phyloP scores from a whole-genome alignment of 495 filamentous ascomycete species.

The Penicillium cataractarum region DNA sequence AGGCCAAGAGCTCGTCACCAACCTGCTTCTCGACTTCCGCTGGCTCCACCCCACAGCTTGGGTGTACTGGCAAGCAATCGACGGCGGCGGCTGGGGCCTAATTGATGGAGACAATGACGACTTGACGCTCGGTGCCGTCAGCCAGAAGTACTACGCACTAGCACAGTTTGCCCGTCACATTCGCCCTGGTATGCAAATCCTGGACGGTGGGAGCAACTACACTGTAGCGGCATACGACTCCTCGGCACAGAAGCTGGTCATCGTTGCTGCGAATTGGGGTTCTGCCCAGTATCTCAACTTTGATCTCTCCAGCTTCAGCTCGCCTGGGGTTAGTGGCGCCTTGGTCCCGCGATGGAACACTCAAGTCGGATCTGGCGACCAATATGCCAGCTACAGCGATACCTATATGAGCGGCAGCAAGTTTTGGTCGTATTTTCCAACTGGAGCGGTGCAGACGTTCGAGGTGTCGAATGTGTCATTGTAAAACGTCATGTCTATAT shows the following conservation, averaged over 20 bases:
- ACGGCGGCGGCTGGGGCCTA: slow-evolving; percentile 16
- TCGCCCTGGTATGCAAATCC: slow-evolving; percentile 18
- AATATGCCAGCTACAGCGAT: slow-evolving; percentile 8
- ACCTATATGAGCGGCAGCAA: slow-evolving; percentile 3
- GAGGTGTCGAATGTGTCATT: slow-evolving; percentile 11
- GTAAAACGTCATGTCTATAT: background rate
- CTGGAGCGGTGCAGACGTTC: slow-evolving; percentile 18
- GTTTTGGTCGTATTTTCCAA: slow-evolving; percentile 13
- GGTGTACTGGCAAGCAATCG: slow-evolving; percentile 21
- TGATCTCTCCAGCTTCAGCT: slow-evolving; percentile 16
- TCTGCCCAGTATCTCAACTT: slow-evolving; percentile 10
- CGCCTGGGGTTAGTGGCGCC: slow-evolving; percentile 12
- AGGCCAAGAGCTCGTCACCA: slow-evolving; percentile 3
- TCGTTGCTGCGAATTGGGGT: slow-evolving; percentile 23
- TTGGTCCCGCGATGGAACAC: slow-evolving; percentile 15
- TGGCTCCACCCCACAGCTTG: slow-evolving; percentile 16
- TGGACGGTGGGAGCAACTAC: slow-evolving; percentile 15
- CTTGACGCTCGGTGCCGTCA: slow-evolving; percentile 9
- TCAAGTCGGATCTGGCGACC: slow-evolving; percentile 8
- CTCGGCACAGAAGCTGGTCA: slow-evolving; percentile 12
- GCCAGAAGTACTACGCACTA: slow-evolving; percentile 17
- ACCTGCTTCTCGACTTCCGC: slow-evolving; percentile 15
- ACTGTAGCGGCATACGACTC: slow-evolving; percentile 13
- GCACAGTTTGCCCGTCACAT: slow-evolving; percentile 22
- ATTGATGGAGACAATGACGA: slow-evolving; percentile 14